phyloP scores from a whole-genome alignment of 2,329 filamentous ascomycete species.

The Tetracladium maxilliforme region DNA sequence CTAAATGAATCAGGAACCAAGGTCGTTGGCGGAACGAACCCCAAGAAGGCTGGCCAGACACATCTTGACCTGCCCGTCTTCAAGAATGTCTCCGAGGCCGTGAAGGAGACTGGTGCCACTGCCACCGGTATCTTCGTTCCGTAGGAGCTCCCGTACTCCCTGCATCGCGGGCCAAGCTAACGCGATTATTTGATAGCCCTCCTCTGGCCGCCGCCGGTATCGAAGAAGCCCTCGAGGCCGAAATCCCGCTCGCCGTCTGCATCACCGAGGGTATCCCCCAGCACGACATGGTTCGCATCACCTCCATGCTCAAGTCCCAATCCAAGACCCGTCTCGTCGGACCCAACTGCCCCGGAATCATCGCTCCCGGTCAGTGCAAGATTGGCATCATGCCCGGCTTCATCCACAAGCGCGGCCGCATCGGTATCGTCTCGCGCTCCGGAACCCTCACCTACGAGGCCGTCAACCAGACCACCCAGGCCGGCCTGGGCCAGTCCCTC shows the following conservation, averaged over 20 bases:
- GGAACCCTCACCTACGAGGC: conserved; percentile 98
- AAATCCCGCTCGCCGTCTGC: conserved; percentile 89
- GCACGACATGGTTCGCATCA: conserved; percentile 99
- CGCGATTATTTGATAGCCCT: conserved; percentile 44
- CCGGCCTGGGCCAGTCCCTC: conserved; percentile 91
- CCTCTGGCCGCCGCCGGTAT: conserved; percentile 88
- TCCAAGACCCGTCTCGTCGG: conserved; percentile 92
- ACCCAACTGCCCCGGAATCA: conserved; percentile 97
- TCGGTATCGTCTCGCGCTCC: conserved; percentile 96
- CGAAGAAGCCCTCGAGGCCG: conserved; percentile 86
- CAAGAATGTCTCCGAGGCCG: conserved; percentile 71
- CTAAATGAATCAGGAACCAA: conserved; percentile 58
- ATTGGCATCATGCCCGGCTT: conserved; percentile 99
- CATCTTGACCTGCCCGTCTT: conserved; percentile 93
- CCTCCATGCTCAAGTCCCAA: conserved; percentile 94
- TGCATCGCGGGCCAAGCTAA: conserved; percentile 10
- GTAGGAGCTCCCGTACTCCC: conserved; percentile 26
- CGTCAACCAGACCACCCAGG: conserved; percentile 97
- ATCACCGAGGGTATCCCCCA: conserved; percentile 98
- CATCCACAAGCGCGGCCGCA: conserved; percentile 98
- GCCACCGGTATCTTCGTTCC: conserved; percentile 95
- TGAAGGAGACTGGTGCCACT: conserved; percentile 79
- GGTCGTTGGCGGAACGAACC: conserved; percentile 95
- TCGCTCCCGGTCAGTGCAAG: conserved; percentile 92
- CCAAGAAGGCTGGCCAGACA: conserved; percentile 87